Base-by-base conservation (phyloP, 2,329 filamentous ascomycete genomes). In the Neofusicoccum sp. region DNA sequence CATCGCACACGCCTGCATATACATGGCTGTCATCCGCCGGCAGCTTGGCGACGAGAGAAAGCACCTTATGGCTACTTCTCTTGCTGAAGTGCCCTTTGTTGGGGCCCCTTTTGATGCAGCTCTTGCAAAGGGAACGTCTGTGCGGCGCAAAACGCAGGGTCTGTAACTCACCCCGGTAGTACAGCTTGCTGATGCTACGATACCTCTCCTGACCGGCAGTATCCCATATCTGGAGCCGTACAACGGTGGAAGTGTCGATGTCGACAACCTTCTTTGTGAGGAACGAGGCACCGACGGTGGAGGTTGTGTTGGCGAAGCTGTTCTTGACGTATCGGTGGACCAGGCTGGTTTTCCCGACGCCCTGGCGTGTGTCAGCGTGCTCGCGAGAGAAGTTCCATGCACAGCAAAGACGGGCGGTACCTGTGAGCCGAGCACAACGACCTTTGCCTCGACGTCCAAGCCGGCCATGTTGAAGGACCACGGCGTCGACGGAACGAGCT, bases 121-220 rank as follows among this genome's bases (percentile, higher is more conserved):
- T 37, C n/a, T 36, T 28, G 29, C 39, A 34, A 36, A 34, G 9
- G n/a, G 5, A 16, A 28, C 44, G 41, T 31, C 33, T 31, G 47
- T 49, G 56, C 44, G 58, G 58, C 43, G 14, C 45, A 43, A 61
- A 31, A 62, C 47, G 59, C 59, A 62, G 48, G 48, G 59, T 45
- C 47, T 29, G 49, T 39, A 37, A 61, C 74, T 44, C 72, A 77
- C 76, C 76, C 73, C 94, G 90, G 79, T 99, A 99, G 82, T 98
- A 98, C 61, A 99, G 87, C 63, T 93, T 89, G 8, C 92, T 96
- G 72, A 99, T 98, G 66, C 90, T 93, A 70, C 94, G 88, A 77
- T 98, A 99, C 63, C 94, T 88, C 80, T 99, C 94, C 74, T 99
- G 94, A 65, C 94, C 94, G 63, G 94, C 92, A 37, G 93, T 97